phyloP scores from a whole-genome alignment of 2,329 filamentous ascomycete genomes.

The Exophiala oligosperma region DNA sequence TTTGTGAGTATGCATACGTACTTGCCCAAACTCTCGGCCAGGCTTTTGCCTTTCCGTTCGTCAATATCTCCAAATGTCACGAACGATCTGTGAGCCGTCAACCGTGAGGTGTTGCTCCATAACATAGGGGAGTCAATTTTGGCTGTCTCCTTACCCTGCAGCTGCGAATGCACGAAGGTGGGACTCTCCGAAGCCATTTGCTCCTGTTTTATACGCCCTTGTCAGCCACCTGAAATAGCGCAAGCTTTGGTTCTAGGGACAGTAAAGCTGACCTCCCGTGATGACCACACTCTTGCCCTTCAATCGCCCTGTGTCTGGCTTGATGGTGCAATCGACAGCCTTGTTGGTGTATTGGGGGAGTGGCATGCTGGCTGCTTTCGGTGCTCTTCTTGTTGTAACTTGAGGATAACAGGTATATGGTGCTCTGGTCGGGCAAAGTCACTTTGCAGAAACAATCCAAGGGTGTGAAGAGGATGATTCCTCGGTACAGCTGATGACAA shows the following conservation, averaged over 20 bases:
- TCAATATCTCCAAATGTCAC: slow-evolving; percentile 34
- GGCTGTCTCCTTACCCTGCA: slow-evolving; percentile 17
- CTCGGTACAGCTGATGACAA: no score
- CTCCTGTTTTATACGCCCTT: slow-evolving; percentile 18
- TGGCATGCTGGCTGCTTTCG: not conserved
- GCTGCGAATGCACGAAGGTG: slow-evolving; percentile 32
- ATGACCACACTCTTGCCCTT: slow-evolving; percentile 34
- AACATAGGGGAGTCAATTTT: no score
- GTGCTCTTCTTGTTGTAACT: no score
- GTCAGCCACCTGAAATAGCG: not conserved
- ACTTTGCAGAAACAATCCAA: no score
- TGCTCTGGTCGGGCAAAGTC: no score
- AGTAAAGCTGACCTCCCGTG: slow-evolving; percentile 28
- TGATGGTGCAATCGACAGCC: slow-evolving; percentile 1
- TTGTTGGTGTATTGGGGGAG: slow-evolving; percentile 1
- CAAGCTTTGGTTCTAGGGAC: not conserved
- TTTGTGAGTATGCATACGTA: not conserved
- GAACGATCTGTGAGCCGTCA: slow-evolving; percentile 1
- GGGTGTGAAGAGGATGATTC: no score
- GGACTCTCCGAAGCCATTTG: slow-evolving; percentile 33
- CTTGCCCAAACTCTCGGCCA: slow-evolving; percentile 2
- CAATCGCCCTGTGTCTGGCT: slow-evolving; percentile 10
- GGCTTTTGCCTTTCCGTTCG: slow-evolving; percentile 42
- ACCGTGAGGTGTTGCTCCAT: no score
- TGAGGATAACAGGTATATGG: no score